phyloP scores from a whole-genome alignment of 352 stramenopile species.

The Globisporangium carolinianum region DNA sequence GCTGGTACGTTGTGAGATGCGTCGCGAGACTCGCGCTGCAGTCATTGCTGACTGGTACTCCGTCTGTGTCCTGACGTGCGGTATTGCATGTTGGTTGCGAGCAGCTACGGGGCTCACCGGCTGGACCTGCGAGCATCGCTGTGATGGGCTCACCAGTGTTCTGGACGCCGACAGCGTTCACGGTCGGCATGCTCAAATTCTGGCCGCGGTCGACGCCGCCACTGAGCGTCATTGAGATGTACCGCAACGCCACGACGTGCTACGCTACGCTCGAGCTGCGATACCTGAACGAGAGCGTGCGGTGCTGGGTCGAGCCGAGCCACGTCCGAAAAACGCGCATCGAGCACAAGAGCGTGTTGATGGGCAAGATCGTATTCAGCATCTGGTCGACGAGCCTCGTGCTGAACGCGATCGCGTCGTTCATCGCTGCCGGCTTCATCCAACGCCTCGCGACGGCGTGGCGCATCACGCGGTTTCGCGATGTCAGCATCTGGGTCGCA shows the following conservation, averaged over 20 bases:
- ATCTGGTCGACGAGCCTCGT: conserved; percentile 36
- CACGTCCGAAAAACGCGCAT: conserved; percentile 15
- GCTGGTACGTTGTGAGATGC: conserved; percentile 3
- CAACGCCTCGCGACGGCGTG: conserved; percentile 18
- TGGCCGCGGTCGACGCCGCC: conserved; percentile 25
- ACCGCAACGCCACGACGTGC: conserved; percentile 21
- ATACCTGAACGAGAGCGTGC: conserved; percentile 27
- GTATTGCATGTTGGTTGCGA: neutral
- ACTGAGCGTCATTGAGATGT: conserved; percentile 26
- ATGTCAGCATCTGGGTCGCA: conserved; percentile 23
- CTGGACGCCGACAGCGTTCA: conserved; percentile 20
- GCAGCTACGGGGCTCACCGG: conserved; percentile 15
- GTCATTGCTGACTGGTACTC: neutral
- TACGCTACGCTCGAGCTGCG: conserved; percentile 28
- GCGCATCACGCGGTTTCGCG: conserved; percentile 15
- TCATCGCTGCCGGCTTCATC: conserved; percentile 20
- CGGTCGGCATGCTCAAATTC: conserved; percentile 15
- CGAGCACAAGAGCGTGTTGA: conserved; percentile 15
- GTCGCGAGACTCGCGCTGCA: too few species aligned
- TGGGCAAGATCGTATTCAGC: conserved; percentile 28
- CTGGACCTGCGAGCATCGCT: conserved; percentile 5
- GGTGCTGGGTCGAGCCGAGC: conserved; percentile 31
- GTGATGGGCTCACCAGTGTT: conserved; percentile 20
- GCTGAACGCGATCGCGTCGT: conserved; percentile 23
- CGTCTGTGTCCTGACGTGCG: neutral